Evolutionary conservation across 164 flowering plant species (phyloP).

Genomic region (Vitis rupestris): DNA sequence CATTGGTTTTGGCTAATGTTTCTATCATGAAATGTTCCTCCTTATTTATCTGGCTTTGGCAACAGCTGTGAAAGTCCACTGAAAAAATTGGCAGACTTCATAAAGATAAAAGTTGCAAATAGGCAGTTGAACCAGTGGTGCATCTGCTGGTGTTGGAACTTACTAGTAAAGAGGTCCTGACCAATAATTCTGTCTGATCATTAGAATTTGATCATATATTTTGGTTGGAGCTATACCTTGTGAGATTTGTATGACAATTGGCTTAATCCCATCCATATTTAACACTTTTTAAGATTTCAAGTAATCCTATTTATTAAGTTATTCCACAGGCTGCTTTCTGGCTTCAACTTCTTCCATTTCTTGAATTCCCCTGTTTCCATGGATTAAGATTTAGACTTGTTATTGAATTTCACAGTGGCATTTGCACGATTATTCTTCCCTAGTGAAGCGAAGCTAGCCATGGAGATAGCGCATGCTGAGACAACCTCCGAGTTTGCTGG

Average conservation of each 20-base stretch:
- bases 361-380: not conserved
- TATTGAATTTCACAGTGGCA: slow-evolving; percentile 42
- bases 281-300: not conserved
- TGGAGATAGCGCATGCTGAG: slow-evolving; percentile 62
- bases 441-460: slow-evolving; percentile 64
- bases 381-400: not conserved
- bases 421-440: slow-evolving; percentile 65
- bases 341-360: not conserved
- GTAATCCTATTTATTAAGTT: not conserved
- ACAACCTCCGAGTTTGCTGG: slow-evolving; percentile 48
- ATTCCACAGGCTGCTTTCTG: not conserved
- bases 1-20: too few relatives aligned
- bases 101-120: too few relatives aligned
- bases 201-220: not conserved
- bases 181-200: too few relatives aligned
- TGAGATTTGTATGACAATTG: not conserved
- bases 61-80: too few relatives aligned
- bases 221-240: not conserved
- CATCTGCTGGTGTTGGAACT: too few relatives aligned
- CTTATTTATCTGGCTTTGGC: too few relatives aligned
- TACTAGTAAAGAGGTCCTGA: too few relatives aligned
- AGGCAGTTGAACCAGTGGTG: too few relatives aligned
- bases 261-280: not conserved
- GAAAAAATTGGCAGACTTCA: too few relatives aligned
- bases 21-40: too few relatives aligned